Conservation (phyloP, 805 yeast genomes). For the Isabelozyma gotoi region DNA sequence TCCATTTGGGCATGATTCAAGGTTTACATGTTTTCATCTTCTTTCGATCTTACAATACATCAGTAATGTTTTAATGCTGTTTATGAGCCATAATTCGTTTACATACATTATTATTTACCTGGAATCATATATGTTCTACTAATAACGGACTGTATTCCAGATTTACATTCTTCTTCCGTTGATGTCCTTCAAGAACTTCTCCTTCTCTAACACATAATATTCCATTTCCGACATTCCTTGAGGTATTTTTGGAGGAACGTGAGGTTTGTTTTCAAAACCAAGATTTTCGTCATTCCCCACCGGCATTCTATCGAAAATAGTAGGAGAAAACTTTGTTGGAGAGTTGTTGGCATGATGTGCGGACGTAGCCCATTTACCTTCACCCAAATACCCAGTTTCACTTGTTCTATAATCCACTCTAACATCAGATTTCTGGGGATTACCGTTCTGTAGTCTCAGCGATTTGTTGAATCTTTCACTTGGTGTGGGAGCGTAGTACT, state of each 20-base stretch:
- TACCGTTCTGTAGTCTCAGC: slow-evolving; percentile 21
- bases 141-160: too few species aligned
- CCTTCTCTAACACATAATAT: slow-evolving; percentile 41
- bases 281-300: slow-evolving; percentile 15
- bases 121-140: too few species aligned
- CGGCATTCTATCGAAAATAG: slow-evolving; percentile 31
- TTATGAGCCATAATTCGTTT: too few species aligned
- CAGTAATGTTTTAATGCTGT: too few species aligned
- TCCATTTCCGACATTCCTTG: slow-evolving; percentile 41
- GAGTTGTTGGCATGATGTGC: neutral
- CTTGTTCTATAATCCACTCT: slow-evolving; percentile 26
- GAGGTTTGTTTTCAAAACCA: slow-evolving; percentile 32
- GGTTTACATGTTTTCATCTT: too few species aligned
- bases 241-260: slow-evolving; percentile 46
- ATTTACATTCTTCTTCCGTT: slow-evolving; percentile 28
- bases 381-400: slow-evolving; percentile 42
- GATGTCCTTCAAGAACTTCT: slow-evolving; percentile 36
- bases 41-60: too few species aligned
- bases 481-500: slow-evolving; percentile 49
- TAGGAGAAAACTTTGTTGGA: slow-evolving; percentile 29
- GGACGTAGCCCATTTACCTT: slow-evolving; percentile 26
- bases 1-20: too few species aligned
- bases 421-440: slow-evolving; percentile 17
- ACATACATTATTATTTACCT: too few species aligned
- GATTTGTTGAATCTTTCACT: slow-evolving; percentile 34